phyloP scores from a whole-genome alignment of 148 eudicot genomes.

The Amaranthus cruentus region DNA sequence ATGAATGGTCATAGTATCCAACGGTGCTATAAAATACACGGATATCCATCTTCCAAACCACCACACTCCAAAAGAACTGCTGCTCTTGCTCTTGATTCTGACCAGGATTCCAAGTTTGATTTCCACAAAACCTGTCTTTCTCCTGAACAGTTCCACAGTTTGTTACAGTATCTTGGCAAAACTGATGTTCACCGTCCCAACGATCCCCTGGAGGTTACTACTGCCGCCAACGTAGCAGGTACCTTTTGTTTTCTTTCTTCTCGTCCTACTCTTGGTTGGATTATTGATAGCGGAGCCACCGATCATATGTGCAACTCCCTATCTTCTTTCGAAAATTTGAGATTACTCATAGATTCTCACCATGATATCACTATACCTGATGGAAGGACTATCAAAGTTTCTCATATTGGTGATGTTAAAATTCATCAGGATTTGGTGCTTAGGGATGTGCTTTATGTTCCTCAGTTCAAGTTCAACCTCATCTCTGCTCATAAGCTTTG shows the following conservation, averaged over 20 bases:
- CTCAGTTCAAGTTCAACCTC: neutral
- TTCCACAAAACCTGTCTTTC: too few species aligned
- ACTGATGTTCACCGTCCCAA: too few species aligned
- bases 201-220: too few species aligned
- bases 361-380: neutral
- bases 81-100: too few species aligned
- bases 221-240: neutral
- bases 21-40: too few species aligned
- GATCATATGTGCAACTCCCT: neutral
- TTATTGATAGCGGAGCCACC: neutral
- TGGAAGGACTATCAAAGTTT: neutral
- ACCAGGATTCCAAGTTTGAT: too few species aligned
- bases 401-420: neutral
- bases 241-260: neutral
- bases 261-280: neutral
- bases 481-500: neutral
- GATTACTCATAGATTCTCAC: too few species aligned
- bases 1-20: neutral
- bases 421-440: neutral
- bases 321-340: neutral
- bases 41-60: too few species aligned
- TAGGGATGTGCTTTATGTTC: neutral
- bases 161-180: too few species aligned
- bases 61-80: too few species aligned
- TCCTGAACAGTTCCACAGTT: too few species aligned